Percentiles rank a stretch among this genome's conserved stretches.
These are phyloP conservation scores for Colletotrichum sp. DNA, from an alignment of 2,329 filamentous ascomycete genomes.

Conservation along the genomic window DNA sequence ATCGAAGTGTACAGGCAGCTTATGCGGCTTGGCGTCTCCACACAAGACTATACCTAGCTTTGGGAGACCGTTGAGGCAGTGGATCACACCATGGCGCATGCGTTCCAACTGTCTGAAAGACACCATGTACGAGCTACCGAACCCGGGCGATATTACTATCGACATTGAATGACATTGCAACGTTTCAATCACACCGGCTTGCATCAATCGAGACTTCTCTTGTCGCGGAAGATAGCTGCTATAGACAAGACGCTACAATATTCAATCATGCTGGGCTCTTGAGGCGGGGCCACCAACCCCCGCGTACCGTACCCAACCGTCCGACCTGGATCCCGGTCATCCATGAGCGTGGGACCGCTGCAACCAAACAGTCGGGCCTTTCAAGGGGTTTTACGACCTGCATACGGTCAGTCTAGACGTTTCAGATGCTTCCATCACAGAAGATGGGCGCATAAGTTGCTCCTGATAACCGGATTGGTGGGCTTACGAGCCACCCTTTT, in stretches of 20 bases:
- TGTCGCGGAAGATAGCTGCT: neutral
- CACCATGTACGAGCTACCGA: neutral
- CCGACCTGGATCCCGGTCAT: neutral
- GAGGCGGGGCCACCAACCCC: neutral
- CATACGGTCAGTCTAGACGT: neutral
- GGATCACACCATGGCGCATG: neutral
- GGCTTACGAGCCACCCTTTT: neutral
- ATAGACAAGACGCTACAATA: neutral
- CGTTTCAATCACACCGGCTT: neutral
- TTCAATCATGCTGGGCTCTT: neutral
- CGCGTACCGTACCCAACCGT: neutral
- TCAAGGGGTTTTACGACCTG: neutral
- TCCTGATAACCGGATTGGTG: neutral
- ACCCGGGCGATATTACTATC: neutral
- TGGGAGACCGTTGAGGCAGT: neutral
- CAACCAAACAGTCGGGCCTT: neutral
- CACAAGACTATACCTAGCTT: neutral
- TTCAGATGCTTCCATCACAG: neutral
- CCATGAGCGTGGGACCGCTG: neutral
- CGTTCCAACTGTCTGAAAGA: neutral
- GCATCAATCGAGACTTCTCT: neutral
- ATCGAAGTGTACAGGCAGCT: neutral
- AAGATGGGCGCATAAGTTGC: neutral
- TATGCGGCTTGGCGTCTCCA: neutral
- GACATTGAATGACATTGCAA: neutral